Base-by-base conservation (phyloP, 1,284 basidiomycete species). In the Fomitiporia mediterranea region DNA sequence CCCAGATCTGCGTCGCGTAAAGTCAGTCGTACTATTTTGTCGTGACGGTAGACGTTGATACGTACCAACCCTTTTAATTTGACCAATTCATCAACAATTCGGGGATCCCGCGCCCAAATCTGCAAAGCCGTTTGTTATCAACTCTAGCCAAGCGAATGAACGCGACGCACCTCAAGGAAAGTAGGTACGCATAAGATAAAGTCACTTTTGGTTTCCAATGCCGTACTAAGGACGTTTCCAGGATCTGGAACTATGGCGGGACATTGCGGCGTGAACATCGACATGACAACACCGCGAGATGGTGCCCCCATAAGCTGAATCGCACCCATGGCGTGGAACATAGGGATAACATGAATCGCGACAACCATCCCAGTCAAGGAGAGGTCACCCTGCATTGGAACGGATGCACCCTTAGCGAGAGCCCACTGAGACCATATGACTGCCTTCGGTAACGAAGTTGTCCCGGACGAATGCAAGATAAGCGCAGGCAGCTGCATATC, bases 291-390 rank as follows among this genome's bases (percentile, higher is more conserved):
- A 15, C 59, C 59, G 19, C 35, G 47, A n/a, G 19, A 42, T 49
- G 39, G 19, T 27, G 21, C 7, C 3, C 19, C 11, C 19, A 56
- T 9, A 0, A 59, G 19, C 6, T n/a, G n/a, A n/a, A n/a, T n/a
- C n/a, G n/a, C n/a, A n/a, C 57, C 60, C 47, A 61, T 51, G 2
- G 27, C 54, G 30, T 61, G 60, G 43, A 56, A 61, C 57, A 61
- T 56, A 11, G 57, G 57, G 5, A 55, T 19, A 5, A 51, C 40
- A 39, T 61, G 60, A 25, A 23, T 27, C 2, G 37, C 51, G 15
- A 59, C 23, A 15, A 51, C 51, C 2, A 34, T 37, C 15, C 55
- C 51, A 15, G 51, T 39, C n/a, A 54, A 34, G 25, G 58, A 51
- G 13, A 32, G 19, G 6, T 55, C 56, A 13, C 52, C 56, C 25